Evolutionary conservation across 164 flowering plant genomes (phyloP).

Genomic region (Brasenia schreberi): DNA sequence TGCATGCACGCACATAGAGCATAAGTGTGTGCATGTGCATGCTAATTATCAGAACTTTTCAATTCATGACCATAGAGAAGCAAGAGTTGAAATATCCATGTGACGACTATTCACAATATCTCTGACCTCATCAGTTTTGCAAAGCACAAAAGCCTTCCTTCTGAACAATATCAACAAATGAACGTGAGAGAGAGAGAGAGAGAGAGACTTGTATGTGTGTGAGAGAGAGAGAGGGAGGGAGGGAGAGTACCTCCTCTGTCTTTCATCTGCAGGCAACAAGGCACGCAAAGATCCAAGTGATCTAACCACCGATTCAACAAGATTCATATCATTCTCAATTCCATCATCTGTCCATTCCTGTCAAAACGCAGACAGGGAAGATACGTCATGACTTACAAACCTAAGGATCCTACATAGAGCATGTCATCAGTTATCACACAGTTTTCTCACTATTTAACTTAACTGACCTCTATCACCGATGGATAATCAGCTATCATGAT

Average conservation of each 20-base stretch:
- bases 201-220: background rate
- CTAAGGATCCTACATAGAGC: background rate
- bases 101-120: conserved; percentile 32
- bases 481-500: conserved; percentile 80
- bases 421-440: background rate
- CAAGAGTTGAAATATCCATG: conserved; percentile 70
- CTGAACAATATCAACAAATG: conserved; percentile 20
- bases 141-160: conserved; percentile 59
- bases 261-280: conserved; percentile 46
- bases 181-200: background rate
- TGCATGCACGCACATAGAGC: background rate
- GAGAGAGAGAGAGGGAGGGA: background rate
- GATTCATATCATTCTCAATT: conserved; percentile 65
- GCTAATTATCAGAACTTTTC: too few relatives aligned
- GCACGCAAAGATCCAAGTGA: conserved; percentile 59
- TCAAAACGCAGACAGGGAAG: conserved; percentile 1
- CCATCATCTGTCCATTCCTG: conserved; percentile 77
- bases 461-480: conserved; percentile 49
- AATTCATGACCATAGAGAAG: conserved; percentile 20
- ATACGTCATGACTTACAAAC: background rate
- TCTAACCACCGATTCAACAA: conserved; percentile 57
- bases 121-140: conserved; percentile 31
- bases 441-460: background rate
- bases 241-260: conserved; percentile 43
- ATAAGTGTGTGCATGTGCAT: background rate